Evolutionary conservation across 345 rosid genomes (phyloP).

Genomic region (Diplotaxis tenuifolia): DNA sequence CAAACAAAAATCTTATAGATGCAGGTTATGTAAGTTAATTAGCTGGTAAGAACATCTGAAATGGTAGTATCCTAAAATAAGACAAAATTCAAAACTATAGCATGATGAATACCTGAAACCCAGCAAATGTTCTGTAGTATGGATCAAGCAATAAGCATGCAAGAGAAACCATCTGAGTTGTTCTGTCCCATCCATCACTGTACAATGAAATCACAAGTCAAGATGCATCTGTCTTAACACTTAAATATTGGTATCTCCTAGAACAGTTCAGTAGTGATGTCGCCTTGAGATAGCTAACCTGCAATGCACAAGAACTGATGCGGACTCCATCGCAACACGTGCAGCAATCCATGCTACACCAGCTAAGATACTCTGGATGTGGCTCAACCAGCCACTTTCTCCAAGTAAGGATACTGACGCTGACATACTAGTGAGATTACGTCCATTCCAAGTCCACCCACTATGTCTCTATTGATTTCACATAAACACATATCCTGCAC

Average conservation of each 20-base stretch:
- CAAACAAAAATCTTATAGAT: constrained; percentile 5
- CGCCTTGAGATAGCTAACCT: constrained; percentile 50
- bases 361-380: constrained; percentile 92
- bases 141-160: constrained; percentile 94
- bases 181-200: constrained; percentile 99
- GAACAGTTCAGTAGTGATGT: constrained; percentile 7
- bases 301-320: constrained; percentile 98
- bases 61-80: constrained; percentile 22
- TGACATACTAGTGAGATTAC: constrained; percentile 98
- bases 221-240: constrained; percentile 11
- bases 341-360: constrained; percentile 99
- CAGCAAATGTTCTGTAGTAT: constrained; percentile 82
- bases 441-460: constrained; percentile 98
- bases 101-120: constrained; percentile 77
- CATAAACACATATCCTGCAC: constrained; percentile 15
- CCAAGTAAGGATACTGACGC: constrained; percentile 98
- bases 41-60: constrained; percentile 12
- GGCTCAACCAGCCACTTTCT: constrained; percentile 97
- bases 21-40: constrained; percentile 6
- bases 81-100: constrained; percentile 6
- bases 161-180: constrained; percentile 90
- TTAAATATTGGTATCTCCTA: constrained; percentile 1
- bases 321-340: constrained; percentile 83
- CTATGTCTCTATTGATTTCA: constrained; percentile 80
- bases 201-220: constrained; percentile 29